phyloP scores from a whole-genome alignment of 2,329 filamentous ascomycete species.

The Colletotrichum cuscutae region DNA sequence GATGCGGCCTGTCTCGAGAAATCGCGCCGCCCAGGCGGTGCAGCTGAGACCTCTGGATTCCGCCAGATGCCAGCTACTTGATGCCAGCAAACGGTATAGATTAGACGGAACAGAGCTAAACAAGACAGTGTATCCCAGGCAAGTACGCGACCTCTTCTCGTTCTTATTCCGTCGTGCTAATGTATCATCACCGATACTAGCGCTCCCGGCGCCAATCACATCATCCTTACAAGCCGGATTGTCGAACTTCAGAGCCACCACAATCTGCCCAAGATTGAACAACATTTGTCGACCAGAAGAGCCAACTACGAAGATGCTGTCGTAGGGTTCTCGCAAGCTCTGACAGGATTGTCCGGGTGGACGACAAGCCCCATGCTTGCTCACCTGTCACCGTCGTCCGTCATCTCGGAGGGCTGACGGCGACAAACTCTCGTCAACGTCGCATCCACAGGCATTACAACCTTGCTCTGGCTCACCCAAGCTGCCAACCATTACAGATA shows the following conservation, averaged over 20 bases:
- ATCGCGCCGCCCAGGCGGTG: background rate
- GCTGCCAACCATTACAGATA: background rate
- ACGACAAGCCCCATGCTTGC: slow-evolving; percentile 8
- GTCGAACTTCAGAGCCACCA: background rate
- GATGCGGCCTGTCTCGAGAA: slow-evolving; percentile 16
- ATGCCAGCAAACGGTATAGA: background rate
- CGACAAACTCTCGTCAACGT: slow-evolving; percentile 19
- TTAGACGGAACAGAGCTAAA: too few species aligned
- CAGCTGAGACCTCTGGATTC: background rate
- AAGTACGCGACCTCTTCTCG: background rate
- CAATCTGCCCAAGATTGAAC: background rate
- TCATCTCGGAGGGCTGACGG: slow-evolving; percentile 23
- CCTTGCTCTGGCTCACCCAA: background rate
- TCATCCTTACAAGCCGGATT: background rate
- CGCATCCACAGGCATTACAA: background rate
- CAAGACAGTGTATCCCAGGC: background rate
- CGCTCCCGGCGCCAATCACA: background rate
- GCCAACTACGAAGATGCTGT: background rate
- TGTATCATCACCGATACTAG: background rate
- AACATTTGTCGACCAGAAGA: background rate
- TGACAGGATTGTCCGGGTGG: background rate
- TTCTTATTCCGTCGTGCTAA: background rate
- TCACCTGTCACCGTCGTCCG: slow-evolving; percentile 18
- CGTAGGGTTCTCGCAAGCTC: background rate
- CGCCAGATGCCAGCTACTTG: background rate